Base-by-base conservation (phyloP, 2,329 filamentous ascomycete species). In the Cryphonectria carpinicola region DNA sequence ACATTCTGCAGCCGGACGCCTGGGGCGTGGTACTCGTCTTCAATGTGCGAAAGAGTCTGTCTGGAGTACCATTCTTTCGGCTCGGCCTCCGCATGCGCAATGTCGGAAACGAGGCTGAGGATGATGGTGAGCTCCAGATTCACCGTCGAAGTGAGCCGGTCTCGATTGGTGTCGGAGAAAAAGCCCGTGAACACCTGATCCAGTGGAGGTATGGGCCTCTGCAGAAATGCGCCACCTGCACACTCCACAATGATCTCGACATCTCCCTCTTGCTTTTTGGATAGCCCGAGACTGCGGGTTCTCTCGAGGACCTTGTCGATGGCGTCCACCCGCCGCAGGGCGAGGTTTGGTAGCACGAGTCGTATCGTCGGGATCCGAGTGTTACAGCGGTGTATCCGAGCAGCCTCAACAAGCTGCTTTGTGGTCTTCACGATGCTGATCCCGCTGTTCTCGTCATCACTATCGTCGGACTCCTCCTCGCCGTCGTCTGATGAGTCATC, bases 1-100 rank as follows among this genome's bases (percentile, higher is more conserved):
- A 94, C 52, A n/a, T 52, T 41, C 39, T 66, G 68, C 37, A 72
- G 35, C 17, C 71, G 64, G 43, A 56, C 46, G 2, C 71, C 71
- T 32, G 71, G 68, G 5, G 72, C 70, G 28, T 72, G 72, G 14
- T 25, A 32, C 46, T 73, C 72, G 41, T 73, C 72, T 46, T 72
- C 69, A 5, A 73, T 70, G 28, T 73, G 72, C 6, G 70, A 72
- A 25, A 72, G 4, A 1, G 69, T 71, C 62, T 73, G 72, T 46
- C 67, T 67, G 19, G 70, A 72, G 35, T 72, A 73, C 72, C 72
- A 73, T 37, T 70, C 70, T 41, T 71, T 66, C 25, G 71, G 60
- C 66, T 72, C 70, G 14, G 67, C 37, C 7, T 65, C 35, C 5
- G 58, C 70, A 52, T 73, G 72, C 5, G 72, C 67, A 49, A 73